phyloP scores from a whole-genome alignment of 345 rosid genomes.

The Populus deltoides region DNA sequence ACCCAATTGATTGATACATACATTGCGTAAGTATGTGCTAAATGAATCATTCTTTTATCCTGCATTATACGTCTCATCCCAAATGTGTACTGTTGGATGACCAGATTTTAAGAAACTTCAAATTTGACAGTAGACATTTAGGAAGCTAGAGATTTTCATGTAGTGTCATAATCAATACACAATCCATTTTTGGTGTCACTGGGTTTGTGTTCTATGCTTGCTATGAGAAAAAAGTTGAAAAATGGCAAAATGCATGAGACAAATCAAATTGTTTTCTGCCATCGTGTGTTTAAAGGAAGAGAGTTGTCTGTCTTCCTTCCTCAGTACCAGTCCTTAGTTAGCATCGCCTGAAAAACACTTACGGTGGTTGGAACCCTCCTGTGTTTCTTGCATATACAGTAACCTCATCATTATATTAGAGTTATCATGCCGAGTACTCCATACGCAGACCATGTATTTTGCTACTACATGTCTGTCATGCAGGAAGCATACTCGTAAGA shows the following conservation, averaged over 20 bases:
- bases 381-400: not conserved
- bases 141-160: not conserved
- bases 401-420: not conserved
- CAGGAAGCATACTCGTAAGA: not conserved
- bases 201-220: not conserved
- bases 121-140: not conserved
- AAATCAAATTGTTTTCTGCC: not conserved
- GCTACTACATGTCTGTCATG: not conserved
- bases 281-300: not conserved
- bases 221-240: not conserved
- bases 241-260: not conserved
- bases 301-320: not conserved
- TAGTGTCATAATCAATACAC: not conserved
- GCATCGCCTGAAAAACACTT: not conserved
- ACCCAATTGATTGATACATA: constrained; percentile 64
- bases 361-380: not conserved
- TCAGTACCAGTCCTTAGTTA: not conserved
- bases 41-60: not conserved
- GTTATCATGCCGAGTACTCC: not conserved
- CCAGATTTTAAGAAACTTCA: not conserved
- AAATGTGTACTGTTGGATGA: not conserved
- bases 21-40: constrained; percentile 25
- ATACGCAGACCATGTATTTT: not conserved
- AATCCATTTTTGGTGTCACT: not conserved
- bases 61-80: not conserved